phyloP scores from a whole-genome alignment of 192 early-diverging fungal genomes.

The Rhizophagus clarus region DNA sequence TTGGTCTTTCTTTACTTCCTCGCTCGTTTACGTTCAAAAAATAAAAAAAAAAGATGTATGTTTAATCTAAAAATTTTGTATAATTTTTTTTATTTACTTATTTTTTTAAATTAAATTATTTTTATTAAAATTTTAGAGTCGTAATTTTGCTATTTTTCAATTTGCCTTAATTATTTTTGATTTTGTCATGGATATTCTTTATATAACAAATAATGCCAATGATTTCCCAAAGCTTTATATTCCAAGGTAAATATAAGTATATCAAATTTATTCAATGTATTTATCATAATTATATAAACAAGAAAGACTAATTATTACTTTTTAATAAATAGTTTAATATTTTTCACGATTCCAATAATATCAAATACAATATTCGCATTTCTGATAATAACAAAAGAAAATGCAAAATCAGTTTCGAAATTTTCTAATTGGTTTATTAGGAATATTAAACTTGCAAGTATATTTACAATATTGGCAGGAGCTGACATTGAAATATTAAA shows the following conservation, averaged over 20 bases:
- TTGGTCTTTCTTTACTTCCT: background rate
- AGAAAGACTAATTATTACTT: too few species aligned
- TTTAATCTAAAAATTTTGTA: too few species aligned
- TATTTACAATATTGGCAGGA: too few species aligned
- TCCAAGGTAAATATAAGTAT: too few species aligned
- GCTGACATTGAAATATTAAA: too few species aligned
- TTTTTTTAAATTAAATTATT: constrained; percentile 4
- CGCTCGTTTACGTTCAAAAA: background rate
- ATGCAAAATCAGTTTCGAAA: background rate
- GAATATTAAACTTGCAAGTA: background rate
- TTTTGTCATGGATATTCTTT: too few species aligned
- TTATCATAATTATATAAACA: background rate
- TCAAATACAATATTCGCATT: constrained; percentile 5
- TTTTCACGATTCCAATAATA: background rate
- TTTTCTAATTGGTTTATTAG: background rate
- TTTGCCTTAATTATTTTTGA: too few species aligned
- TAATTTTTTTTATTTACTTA: background rate
- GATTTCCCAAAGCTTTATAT: too few species aligned
- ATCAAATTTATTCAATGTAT: background rate
- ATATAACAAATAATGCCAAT: too few species aligned
- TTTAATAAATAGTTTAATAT: constrained; percentile 13
- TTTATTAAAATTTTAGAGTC: constrained; percentile 11
- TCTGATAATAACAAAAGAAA: constrained; percentile 3
- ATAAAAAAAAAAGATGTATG: background rate
- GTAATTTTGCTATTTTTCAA: too few species aligned